Percentiles rank a stretch among this genome's conserved stretches.
Conservation (phyloP, 306 rosid genomes). For the Quercus bicolor region DNA sequence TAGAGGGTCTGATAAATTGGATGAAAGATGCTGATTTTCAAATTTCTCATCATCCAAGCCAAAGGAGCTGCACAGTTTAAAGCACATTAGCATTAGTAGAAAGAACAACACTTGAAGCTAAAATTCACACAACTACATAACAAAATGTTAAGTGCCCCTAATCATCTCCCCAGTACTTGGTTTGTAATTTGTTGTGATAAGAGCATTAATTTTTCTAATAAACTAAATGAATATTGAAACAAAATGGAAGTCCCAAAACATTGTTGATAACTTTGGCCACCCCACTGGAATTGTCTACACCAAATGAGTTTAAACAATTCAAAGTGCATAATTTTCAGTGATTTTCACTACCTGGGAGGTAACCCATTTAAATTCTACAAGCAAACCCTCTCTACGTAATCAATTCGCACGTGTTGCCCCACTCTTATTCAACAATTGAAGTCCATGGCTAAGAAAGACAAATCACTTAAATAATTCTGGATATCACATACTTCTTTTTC, state of each 20-base stretch:
- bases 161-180: too few species aligned
- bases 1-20: constrained; percentile 71
- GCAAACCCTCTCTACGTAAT: too few species aligned
- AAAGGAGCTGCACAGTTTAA: constrained; percentile 55
- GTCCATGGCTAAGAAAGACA: not conserved
- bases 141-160: too few species aligned
- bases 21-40: constrained; percentile 73
- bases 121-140: not conserved
- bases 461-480: not conserved
- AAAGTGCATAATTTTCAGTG: not conserved
- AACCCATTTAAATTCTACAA: not conserved
- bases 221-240: too few species aligned
- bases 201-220: too few species aligned
- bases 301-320: not conserved
- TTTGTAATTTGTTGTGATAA: too few species aligned
- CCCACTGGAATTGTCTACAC: not conserved
- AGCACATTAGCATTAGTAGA: constrained; percentile 11
- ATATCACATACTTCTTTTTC: too few species aligned
- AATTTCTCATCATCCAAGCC: constrained; percentile 82
- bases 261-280: not conserved
- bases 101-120: constrained; percentile 16
- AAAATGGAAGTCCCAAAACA: not conserved
- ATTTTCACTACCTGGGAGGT: not conserved
- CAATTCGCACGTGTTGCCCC: too few species aligned
- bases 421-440: not conserved